phyloP scores from a whole-genome alignment of 1,284 basidiomycete genomes.

The Boletus smithii region DNA sequence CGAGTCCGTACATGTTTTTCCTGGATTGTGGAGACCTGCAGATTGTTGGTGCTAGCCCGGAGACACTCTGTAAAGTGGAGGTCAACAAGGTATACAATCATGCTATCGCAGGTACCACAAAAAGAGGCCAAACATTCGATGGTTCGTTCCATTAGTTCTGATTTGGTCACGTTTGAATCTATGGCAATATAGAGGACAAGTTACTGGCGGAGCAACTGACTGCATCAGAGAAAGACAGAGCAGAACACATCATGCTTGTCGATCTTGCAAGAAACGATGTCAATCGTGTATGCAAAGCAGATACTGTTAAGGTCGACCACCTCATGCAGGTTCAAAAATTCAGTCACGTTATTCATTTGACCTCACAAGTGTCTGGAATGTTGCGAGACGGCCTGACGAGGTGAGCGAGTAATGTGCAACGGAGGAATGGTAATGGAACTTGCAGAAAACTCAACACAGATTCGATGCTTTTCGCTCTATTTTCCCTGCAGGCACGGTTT shows the following conservation, averaged over 20 bases:
- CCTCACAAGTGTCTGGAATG: slow-evolving; percentile 89
- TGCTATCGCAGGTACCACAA: slow-evolving; percentile 95
- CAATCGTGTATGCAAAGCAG: slow-evolving; percentile 93
- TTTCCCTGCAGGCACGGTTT: slow-evolving; percentile 99
- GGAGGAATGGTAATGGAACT: background rate
- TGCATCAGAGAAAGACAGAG: slow-evolving; percentile 89
- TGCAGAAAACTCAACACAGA: slow-evolving; percentile 39
- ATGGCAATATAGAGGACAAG: slow-evolving; percentile 72
- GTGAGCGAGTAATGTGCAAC: slow-evolving; percentile 38
- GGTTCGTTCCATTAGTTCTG: slow-evolving; percentile 48
- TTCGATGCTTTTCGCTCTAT: slow-evolving; percentile 99
- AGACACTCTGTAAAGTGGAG: slow-evolving; percentile 96
- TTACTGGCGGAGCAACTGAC: slow-evolving; percentile 71
- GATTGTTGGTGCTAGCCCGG: slow-evolving; percentile 95
- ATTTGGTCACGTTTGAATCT: slow-evolving; percentile 7
- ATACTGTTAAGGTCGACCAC: slow-evolving; percentile 94
- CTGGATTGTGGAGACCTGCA: slow-evolving; percentile 91
- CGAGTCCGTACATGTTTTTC: slow-evolving; percentile 99
- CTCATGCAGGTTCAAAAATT: slow-evolving; percentile 96
- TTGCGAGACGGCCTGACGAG: slow-evolving; percentile 82
- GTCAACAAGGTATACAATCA: slow-evolving; percentile 93
- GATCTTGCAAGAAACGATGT: slow-evolving; percentile 99
- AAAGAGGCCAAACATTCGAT: slow-evolving; percentile 80
- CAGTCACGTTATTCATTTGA: slow-evolving; percentile 97
- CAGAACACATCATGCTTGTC: slow-evolving; percentile 99